phyloP scores from a whole-genome alignment of 495 filamentous ascomycete genomes.

The Penicillium taxi region DNA sequence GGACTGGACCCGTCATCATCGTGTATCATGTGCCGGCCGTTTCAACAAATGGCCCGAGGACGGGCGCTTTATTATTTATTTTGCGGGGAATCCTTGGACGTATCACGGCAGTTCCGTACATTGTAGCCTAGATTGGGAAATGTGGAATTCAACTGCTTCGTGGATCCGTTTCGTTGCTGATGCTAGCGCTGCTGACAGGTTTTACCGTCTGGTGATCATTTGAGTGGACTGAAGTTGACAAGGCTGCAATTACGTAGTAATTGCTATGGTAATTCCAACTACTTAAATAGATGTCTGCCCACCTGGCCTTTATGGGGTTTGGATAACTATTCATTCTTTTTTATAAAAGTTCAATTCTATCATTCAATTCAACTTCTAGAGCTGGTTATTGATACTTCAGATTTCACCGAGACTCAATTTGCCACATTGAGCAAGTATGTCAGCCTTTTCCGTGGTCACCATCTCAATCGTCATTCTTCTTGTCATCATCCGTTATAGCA shows the following conservation, averaged over 20 bases:
- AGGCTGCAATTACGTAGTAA: too few relatives aligned
- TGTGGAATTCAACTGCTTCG: constrained; percentile 19
- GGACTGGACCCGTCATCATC: constrained; percentile 8
- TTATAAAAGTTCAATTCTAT: too few relatives aligned
- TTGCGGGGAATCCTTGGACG: constrained; percentile 30
- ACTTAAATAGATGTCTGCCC: neutral
- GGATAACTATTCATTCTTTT: too few relatives aligned
- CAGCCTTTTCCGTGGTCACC: constrained; percentile 29
- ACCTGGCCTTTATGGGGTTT: too few relatives aligned
- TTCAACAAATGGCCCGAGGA: too few relatives aligned
- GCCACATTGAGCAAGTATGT: constrained; percentile 22
- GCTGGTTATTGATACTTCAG: too few relatives aligned
- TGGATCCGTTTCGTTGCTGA: constrained; percentile 12
- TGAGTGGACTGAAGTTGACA: too few relatives aligned
- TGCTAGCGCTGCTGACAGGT: constrained; percentile 6
- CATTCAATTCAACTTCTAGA: too few relatives aligned
- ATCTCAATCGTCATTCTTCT: constrained; percentile 33
- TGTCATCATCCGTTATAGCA: constrained; percentile 36
- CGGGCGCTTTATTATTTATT: too few relatives aligned
- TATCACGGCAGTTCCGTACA: constrained; percentile 20
- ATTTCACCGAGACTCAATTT: constrained; percentile 3
- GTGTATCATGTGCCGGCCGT: too few relatives aligned
- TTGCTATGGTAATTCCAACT: too few relatives aligned
- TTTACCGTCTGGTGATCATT: constrained; percentile 15
- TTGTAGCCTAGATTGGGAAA: constrained; percentile 13